Percentiles rank a stretch among this genome's conserved stretches.
Conservation (phyloP, 1,284 basidiomycete genomes). For the Apiotrichum porosum region DNA sequence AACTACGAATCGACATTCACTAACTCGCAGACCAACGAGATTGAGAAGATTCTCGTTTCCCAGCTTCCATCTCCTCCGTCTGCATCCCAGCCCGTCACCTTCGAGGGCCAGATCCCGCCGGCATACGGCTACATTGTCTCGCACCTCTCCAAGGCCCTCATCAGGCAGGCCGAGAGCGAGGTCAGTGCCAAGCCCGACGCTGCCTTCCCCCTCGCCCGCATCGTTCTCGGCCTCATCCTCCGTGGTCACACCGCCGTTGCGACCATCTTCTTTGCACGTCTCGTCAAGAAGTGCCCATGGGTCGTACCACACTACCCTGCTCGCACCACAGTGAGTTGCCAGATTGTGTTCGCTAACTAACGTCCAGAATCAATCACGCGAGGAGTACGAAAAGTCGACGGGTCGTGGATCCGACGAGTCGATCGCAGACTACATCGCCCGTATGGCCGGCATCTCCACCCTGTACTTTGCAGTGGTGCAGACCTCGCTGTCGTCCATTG, state of each 20-base stretch:
- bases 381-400: conserved; percentile 60
- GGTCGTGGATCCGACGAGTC: conserved; percentile 58
- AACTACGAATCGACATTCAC: neutral
- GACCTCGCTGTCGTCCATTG: conserved; percentile 42
- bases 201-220: conserved; percentile 74
- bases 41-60: conserved; percentile 56
- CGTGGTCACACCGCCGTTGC: conserved; percentile 59
- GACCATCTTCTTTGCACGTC: conserved; percentile 74
- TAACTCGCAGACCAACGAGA: conserved; percentile 57
- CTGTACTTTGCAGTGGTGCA: conserved; percentile 80
- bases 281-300: conserved; percentile 71
- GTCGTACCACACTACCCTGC: conserved; percentile 50
- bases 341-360: neutral
- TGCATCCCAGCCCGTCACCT: conserved; percentile 49
- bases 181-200: conserved; percentile 82
- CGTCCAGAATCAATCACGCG: conserved; percentile 52
- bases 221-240: conserved; percentile 64
- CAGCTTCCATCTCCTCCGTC: conserved; percentile 43
- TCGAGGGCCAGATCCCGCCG: conserved; percentile 14
- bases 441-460: conserved; percentile 78
- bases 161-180: conserved; percentile 91
- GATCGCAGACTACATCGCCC: conserved; percentile 61
- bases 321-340: conserved; percentile 38
- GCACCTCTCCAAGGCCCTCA: conserved; percentile 78
- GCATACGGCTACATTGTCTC: conserved; percentile 74